Conservation (phyloP, 768 basidiomycete species). For the Termitomyces heimii region DNA sequence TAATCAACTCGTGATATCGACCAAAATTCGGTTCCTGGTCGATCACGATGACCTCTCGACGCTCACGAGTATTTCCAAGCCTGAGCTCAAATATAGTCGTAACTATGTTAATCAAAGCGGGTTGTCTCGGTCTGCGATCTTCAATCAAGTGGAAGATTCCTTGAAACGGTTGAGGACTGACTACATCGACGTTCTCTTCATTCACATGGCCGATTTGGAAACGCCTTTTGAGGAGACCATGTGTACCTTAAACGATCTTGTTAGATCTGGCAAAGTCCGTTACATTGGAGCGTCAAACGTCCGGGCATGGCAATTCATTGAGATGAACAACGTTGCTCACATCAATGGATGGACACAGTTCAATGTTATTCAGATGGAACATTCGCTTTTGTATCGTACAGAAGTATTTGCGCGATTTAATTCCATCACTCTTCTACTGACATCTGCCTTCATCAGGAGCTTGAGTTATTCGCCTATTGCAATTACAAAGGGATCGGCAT, state of each 20-base stretch:
- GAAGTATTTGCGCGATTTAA: slow-evolving; percentile 29
- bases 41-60: neutral
- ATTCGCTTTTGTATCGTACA: slow-evolving; percentile 47
- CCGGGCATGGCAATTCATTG: slow-evolving; percentile 36
- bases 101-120: slow-evolving; percentile 15
- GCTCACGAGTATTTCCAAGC: neutral
- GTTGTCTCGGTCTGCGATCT: slow-evolving; percentile 20
- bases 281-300: slow-evolving; percentile 45
- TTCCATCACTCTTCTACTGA: neutral
- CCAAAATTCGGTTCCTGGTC: slow-evolving; percentile 2
- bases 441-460: slow-evolving; percentile 23
- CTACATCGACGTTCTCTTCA: slow-evolving; percentile 32
- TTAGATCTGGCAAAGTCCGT: slow-evolving; percentile 33
- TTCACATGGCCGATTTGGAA: slow-evolving; percentile 30
- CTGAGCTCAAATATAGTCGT: slow-evolving; percentile 3
- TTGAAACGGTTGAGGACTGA: slow-evolving; percentile 20
- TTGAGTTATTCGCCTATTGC: slow-evolving; percentile 38
- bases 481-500: slow-evolving; percentile 42
- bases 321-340: slow-evolving; percentile 36
- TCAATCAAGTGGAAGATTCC: slow-evolving; percentile 25
- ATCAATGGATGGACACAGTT: slow-evolving; percentile 46
- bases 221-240: slow-evolving; percentile 34
- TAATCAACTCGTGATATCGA: slow-evolving; percentile 1
- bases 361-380: slow-evolving; percentile 47
- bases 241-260: slow-evolving; percentile 40